Base-by-base conservation (phyloP, 1,284 basidiomycete genomes). In the Earliella scabrosa region DNA sequence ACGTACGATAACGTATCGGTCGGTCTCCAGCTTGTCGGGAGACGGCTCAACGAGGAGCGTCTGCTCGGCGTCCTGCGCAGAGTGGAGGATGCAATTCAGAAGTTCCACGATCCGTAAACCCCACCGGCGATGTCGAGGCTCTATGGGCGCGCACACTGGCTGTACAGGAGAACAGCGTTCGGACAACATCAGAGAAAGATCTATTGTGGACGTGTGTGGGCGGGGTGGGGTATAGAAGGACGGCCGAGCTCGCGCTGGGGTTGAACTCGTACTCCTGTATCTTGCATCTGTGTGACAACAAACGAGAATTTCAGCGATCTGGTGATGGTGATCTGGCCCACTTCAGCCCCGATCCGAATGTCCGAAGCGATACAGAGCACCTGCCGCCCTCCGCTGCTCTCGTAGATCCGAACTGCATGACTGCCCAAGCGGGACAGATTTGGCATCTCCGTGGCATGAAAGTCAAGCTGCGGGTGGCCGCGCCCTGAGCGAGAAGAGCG, bases 21-120 rank as follows among this genome's bases (percentile, higher is more conserved):
- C 53, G 64, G 73, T 43, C 64, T 82, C 47, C 80, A 82, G 68
- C 69, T 82, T 7, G 72, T 82, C 41, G 80, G 81, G 32, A 71
- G 79, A 55, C 73, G 81, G 27, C 71, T 77, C 60, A 78, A 80
- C 44, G 80, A 82, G 64, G 80, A 82, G 57, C 75, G 73, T 53
- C 59, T 82, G 4, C 66, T 82, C 50, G 78, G 75, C 23, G 75
- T 79, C 62, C 65, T 82, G 55, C 70, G 73, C 24, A 71, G 71
- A 21, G 70, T 82, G 20, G 81, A 82, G 53, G 59, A 70, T 36
- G 67, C 69, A 14, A 34, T 71, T 16, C 47, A 51, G 23, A 36
- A 26, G 32, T 60, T 52, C 54, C 52, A 46, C 34, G 46, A 52
- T 36, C 59, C 20, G 40, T 48, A 34, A 44, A 39, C 18, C 18